Evolutionary conservation across 202 grass and related monocot species (phyloP).

Genomic region (Eragrostis tef): DNA sequence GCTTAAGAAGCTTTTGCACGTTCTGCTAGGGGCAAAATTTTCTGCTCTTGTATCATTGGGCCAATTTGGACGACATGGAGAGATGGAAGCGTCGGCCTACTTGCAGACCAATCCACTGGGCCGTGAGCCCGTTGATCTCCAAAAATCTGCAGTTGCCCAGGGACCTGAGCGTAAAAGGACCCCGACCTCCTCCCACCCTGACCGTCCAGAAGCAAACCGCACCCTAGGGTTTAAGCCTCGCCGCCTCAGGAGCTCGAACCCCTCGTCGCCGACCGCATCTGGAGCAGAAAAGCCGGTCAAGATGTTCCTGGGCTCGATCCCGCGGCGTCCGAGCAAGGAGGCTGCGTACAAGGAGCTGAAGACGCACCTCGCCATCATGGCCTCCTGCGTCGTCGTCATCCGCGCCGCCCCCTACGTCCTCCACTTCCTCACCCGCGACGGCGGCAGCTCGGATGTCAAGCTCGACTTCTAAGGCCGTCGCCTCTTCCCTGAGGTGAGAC

Average conservation of each 20-base stretch:
- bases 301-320: slow-evolving; percentile 70
- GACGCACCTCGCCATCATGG: slow-evolving; percentile 68
- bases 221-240: slow-evolving; percentile 52
- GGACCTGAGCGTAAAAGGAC: slow-evolving; percentile 5
- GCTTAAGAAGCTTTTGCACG: no score
- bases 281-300: slow-evolving; percentile 4
- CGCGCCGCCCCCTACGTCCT: slow-evolving; percentile 92
- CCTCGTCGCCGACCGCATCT: slow-evolving; percentile 40
- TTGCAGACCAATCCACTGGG: not conserved
- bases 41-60: not conserved
- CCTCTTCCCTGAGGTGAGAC: slow-evolving; percentile 24
- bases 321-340: slow-evolving; percentile 86
- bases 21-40: no score
- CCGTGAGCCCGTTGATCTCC: not conserved
- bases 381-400: slow-evolving; percentile 68
- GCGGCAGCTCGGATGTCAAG: slow-evolving; percentile 77
- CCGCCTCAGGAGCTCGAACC: slow-evolving; percentile 37
- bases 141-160: not conserved
- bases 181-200: not conserved
- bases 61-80: not conserved
- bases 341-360: slow-evolving; percentile 87
- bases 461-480: slow-evolving; percentile 62
- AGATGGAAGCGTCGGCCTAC: not conserved
- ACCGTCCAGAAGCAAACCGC: not conserved
- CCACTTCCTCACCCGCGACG: slow-evolving; percentile 77